Conservation (phyloP, 164 flowering plant species). For the Piper longum region DNA sequence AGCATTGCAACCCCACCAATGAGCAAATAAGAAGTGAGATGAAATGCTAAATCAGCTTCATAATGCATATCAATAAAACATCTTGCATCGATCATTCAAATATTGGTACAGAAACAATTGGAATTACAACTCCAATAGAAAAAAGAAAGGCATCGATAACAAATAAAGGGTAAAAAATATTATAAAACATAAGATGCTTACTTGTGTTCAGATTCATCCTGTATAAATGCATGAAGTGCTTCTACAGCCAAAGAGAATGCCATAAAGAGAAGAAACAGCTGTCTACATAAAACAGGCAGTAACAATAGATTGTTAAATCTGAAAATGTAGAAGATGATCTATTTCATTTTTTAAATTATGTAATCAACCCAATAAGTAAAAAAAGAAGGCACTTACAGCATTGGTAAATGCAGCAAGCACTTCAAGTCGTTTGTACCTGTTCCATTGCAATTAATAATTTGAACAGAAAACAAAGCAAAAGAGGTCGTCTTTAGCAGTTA, state of each 20-base stretch:
- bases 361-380: neutral
- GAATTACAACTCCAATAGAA: neutral
- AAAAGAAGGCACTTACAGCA: slow-evolving; percentile 61
- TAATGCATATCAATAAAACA: no score
- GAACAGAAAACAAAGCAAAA: neutral
- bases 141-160: neutral
- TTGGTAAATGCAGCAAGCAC: slow-evolving; percentile 93
- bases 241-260: slow-evolving; percentile 96
- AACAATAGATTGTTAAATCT: slow-evolving; percentile 25
- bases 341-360: neutral
- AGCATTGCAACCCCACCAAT: no score
- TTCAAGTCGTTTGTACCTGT: slow-evolving; percentile 93
- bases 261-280: slow-evolving; percentile 96
- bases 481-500: neutral
- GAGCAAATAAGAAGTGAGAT: no score
- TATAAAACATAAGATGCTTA: slow-evolving; percentile 29
- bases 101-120: neutral
- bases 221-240: slow-evolving; percentile 95
- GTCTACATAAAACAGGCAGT: slow-evolving; percentile 68
- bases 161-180: neutral
- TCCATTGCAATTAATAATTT: neutral
- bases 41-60: no score
- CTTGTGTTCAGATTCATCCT: slow-evolving; percentile 99
- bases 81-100: no score
- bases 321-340: neutral